These are phyloP conservation scores for Oryza punctata DNA, from an alignment of 176 grass and related monocot species.

Conservation along the genomic window DNA sequence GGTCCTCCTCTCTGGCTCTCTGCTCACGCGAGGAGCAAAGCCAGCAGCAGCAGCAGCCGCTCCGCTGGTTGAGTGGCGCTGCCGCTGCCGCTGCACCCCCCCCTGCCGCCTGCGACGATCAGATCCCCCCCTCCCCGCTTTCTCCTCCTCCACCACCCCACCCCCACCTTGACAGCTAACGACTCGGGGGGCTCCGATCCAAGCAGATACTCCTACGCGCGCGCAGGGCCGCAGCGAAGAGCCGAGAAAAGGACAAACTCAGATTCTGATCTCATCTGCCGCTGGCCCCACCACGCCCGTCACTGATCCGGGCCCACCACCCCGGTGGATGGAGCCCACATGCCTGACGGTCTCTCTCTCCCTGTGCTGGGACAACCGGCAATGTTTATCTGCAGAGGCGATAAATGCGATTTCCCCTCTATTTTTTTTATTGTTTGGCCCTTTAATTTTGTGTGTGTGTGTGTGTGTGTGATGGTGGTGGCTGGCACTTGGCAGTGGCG, in stretches of 20 bases:
- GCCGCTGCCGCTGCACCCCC: background rate
- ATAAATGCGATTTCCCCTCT: background rate
- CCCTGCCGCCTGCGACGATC: background rate
- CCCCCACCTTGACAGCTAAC: conserved; percentile 48
- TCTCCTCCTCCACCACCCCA: background rate
- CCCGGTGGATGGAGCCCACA: background rate
- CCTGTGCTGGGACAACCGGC: background rate
- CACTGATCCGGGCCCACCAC: background rate
- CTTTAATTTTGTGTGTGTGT: background rate
- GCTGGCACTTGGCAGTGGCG: background rate
- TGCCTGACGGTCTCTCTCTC: background rate
- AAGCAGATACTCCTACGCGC: conserved; percentile 34
- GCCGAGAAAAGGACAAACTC: conserved; percentile 42
- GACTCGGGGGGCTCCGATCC: conserved; percentile 37
- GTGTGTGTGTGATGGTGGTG: background rate
- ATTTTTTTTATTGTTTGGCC: background rate
- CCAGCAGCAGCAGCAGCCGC: background rate
- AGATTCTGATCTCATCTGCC: conserved; percentile 43
- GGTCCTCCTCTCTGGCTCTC: background rate
- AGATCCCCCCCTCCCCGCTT: background rate
- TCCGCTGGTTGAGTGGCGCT: background rate
- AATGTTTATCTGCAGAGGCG: background rate
- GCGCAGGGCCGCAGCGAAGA: background rate
- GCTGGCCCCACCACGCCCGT: background rate
- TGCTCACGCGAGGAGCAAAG: background rate